Evolutionary conservation across 1,284 basidiomycete species (phyloP).

Genomic region (Moniliophthora roreri): DNA sequence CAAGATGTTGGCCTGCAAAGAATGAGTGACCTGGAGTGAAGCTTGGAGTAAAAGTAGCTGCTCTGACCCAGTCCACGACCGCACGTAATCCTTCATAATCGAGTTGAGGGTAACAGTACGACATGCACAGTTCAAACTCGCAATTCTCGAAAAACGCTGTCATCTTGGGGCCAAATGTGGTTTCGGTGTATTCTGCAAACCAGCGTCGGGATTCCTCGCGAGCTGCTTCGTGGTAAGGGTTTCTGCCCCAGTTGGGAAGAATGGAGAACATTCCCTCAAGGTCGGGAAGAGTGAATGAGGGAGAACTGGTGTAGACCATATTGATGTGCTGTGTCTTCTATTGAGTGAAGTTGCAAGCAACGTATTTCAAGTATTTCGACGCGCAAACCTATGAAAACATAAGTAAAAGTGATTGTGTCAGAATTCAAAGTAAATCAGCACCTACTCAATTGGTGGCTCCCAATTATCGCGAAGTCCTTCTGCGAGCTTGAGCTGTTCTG

Average conservation of each 20-base stretch:
- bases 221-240: slow-evolving; percentile 53
- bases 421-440: too few relatives aligned
- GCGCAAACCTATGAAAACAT: too few relatives aligned
- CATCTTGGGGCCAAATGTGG: slow-evolving; percentile 57
- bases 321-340: too few relatives aligned
- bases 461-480: too few relatives aligned
- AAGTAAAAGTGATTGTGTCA: too few relatives aligned
- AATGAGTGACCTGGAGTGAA: background rate
- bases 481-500: too few relatives aligned
- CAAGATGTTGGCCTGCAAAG: slow-evolving; percentile 50
- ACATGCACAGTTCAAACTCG: slow-evolving; percentile 59
- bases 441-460: too few relatives aligned
- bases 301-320: too few relatives aligned
- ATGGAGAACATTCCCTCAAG: slow-evolving; percentile 49
- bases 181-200: slow-evolving; percentile 36
- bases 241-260: slow-evolving; percentile 34
- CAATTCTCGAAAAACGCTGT: slow-evolving; percentile 58
- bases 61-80: slow-evolving; percentile 52
- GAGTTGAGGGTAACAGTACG: slow-evolving; percentile 59
- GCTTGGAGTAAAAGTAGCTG: background rate
- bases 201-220: slow-evolving; percentile 47
- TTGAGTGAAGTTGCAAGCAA: too few relatives aligned
- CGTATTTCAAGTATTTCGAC: too few relatives aligned
- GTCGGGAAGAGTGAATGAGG: slow-evolving; percentile 53
- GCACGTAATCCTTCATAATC: slow-evolving; percentile 57